Evolutionary conservation across 139 green algal species (phyloP).

Genomic region (Chlorella vulgaris): DNA sequence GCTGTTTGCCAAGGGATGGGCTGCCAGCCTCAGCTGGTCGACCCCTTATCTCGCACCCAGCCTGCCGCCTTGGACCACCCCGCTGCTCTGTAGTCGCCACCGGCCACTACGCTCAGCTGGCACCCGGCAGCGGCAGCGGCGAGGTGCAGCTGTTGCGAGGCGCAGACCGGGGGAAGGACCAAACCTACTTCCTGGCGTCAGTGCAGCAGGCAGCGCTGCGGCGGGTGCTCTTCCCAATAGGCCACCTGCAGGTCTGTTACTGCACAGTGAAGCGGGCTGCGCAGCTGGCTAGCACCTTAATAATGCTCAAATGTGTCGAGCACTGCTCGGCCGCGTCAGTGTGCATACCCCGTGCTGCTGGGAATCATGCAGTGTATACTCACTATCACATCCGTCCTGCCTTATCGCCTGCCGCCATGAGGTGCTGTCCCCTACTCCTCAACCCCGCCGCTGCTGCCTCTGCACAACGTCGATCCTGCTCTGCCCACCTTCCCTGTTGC

Average conservation of each 20-base stretch:
- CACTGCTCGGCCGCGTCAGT: too few relatives aligned
- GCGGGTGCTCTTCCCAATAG: slow-evolving; percentile 61
- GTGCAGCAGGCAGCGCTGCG: slow-evolving; percentile 50
- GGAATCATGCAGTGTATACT: background rate
- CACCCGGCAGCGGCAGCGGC: background rate
- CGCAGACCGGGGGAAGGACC: slow-evolving; percentile 71
- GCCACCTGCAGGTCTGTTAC: slow-evolving; percentile 37
- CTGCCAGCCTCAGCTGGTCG: too few relatives aligned
- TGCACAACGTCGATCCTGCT: too few relatives aligned
- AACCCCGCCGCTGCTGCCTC: too few relatives aligned
- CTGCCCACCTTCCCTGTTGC: too few relatives aligned
- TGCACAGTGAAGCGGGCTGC: background rate
- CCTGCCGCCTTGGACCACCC: background rate
- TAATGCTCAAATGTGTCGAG: too few relatives aligned
- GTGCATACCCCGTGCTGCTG: background rate
- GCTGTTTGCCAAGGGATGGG: too few relatives aligned
- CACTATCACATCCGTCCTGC: background rate
- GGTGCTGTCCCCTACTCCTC: too few relatives aligned
- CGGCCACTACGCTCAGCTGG: slow-evolving; percentile 77
- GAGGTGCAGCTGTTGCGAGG: slow-evolving; percentile 58
- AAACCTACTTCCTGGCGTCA: slow-evolving; percentile 81
- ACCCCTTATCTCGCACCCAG: background rate
- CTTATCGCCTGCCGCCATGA: too few relatives aligned
- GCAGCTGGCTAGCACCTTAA: too few relatives aligned
- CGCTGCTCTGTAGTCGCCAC: slow-evolving; percentile 69